phyloP scores from a whole-genome alignment of 2,329 filamentous ascomycete genomes.

The Sporothrix dimorphospora region DNA sequence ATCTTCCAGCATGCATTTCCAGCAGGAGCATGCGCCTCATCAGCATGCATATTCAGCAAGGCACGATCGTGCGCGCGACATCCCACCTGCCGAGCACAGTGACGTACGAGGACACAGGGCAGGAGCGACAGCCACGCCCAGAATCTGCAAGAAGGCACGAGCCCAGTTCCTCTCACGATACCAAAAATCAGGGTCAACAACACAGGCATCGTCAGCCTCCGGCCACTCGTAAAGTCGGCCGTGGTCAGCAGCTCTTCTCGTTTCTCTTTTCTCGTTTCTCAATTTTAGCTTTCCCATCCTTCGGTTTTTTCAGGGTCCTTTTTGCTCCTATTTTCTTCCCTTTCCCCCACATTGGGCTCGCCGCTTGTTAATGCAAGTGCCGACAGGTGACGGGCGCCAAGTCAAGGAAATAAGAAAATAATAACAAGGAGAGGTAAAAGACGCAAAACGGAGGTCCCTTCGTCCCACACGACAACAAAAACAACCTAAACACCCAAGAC shows the following conservation, averaged over 20 bases:
- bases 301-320: background rate
- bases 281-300: constrained; percentile 1
- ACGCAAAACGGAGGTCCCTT: constrained; percentile 6
- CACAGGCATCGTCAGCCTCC: background rate
- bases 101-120: background rate
- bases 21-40: background rate
- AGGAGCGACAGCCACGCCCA: background rate
- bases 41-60: constrained; percentile 3
- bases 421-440: background rate
- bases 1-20: background rate
- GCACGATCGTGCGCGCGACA: constrained; percentile 8
- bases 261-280: too few relatives aligned
- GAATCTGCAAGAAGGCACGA: background rate
- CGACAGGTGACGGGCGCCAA: background rate
- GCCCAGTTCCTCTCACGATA: background rate
- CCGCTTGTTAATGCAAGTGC: constrained; percentile 9
- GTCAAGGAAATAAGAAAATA: background rate
- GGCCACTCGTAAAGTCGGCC: background rate
- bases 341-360: background rate
- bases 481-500: background rate
- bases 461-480: background rate
- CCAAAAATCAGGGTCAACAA: background rate
- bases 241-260: background rate
- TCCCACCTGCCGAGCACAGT: background rate
- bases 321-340: background rate